phyloP scores from a whole-genome alignment of 495 filamentous ascomycete genomes.

The Thermothielavioides terrestris region DNA sequence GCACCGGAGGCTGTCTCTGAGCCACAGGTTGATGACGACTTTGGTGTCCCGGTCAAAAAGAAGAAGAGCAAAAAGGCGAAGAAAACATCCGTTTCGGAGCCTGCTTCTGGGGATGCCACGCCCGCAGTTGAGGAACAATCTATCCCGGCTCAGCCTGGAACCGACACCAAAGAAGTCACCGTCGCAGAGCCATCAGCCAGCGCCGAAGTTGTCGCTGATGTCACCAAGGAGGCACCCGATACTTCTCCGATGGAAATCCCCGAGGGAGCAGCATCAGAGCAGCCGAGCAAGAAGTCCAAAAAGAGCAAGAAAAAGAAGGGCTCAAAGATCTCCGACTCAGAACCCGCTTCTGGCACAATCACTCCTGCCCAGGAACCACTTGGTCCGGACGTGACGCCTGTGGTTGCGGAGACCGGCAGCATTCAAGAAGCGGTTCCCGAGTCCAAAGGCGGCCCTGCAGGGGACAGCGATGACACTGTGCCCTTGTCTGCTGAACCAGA shows the following conservation, averaged over 20 bases:
- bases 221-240: neutral
- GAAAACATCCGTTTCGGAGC: neutral
- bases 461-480: neutral
- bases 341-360: slow-evolving; percentile 1
- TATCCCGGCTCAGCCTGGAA: neutral
- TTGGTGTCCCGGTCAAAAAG: neutral
- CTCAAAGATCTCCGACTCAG: slow-evolving; percentile 1
- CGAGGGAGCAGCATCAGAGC: neutral
- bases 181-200: neutral
- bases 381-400: neutral
- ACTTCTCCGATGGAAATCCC: neutral
- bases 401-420: neutral
- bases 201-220: neutral
- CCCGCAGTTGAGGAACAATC: neutral
- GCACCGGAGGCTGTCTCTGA: neutral
- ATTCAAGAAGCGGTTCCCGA: neutral
- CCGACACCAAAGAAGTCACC: neutral
- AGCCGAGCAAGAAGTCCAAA: slow-evolving; percentile 15
- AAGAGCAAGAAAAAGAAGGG: slow-evolving; percentile 17
- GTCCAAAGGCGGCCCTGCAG: neutral
- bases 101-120: neutral
- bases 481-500: neutral
- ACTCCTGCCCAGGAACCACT: neutral
- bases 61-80: neutral
- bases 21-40: neutral